These are phyloP conservation scores for Geotrichum siamense DNA, from an alignment of 1,139 yeast genomes.

Conservation along the genomic window DNA sequence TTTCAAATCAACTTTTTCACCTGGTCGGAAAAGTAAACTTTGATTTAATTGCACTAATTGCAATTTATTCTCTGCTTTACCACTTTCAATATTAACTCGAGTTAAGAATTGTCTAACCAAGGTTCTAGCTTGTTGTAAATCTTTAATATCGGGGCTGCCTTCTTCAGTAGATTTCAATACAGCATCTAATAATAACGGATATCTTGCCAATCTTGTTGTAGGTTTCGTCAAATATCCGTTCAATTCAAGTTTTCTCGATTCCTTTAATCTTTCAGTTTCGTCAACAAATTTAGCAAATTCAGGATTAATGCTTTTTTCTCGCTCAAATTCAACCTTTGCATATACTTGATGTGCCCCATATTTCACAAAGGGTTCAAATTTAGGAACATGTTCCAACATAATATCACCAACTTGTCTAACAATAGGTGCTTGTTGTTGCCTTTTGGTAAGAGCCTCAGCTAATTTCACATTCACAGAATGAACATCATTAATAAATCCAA, in stretches of 20 bases:
- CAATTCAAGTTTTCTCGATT: conserved; percentile 82
- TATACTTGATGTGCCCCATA: conserved; percentile 96
- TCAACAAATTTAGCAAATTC: conserved; percentile 88
- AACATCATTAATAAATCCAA: conserved; percentile 83
- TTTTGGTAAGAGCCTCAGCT: conserved; percentile 80
- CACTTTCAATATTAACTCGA: conserved; percentile 82
- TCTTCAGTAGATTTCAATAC: conserved; percentile 75
- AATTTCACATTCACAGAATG: conserved; percentile 74
- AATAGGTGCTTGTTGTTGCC: conserved; percentile 85
- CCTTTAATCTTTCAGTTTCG: conserved; percentile 84
- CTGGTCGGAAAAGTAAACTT: conserved; percentile 61
- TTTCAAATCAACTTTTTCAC: conserved; percentile 83
- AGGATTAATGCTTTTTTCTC: conserved; percentile 86
- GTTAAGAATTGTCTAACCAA: conserved; percentile 69
- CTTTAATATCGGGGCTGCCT: conserved; percentile 65
- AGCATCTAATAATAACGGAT: conserved; percentile 77
- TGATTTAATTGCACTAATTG: conserved; percentile 82
- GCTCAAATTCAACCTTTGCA: conserved; percentile 91
- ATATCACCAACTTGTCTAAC: conserved; percentile 84
- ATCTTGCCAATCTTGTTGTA: conserved; percentile 91
- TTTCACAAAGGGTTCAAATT: conserved; percentile 83
- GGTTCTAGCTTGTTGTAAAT: conserved; percentile 65
- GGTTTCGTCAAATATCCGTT: conserved; percentile 93
- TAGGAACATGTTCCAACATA: conserved; percentile 72
- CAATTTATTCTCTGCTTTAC: conserved; percentile 90